phyloP scores from a whole-genome alignment of 805 yeast species.

The Cyberlindnera xylosilytica region DNA sequence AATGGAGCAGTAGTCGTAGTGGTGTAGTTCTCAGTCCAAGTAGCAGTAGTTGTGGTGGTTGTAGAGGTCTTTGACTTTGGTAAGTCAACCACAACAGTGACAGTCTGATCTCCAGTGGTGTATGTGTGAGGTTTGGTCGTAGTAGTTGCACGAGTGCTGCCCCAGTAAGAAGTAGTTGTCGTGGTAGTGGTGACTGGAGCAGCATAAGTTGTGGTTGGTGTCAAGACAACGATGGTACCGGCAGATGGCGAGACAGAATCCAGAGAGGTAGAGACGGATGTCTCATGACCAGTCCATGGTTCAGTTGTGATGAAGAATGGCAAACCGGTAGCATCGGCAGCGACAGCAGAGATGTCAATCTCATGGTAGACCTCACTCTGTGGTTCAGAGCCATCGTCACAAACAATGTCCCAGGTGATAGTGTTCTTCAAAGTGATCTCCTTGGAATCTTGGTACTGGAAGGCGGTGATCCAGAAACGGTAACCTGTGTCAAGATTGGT shows the following conservation, averaged over 20 bases:
- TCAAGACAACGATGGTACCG: conserved; percentile 19
- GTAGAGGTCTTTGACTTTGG: conserved; percentile 4
- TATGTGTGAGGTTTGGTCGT: conserved; percentile 7
- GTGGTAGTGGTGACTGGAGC: conserved; percentile 9
- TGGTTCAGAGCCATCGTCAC: conserved; percentile 9
- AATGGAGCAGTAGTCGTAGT: conserved; percentile 11
- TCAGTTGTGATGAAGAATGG: conserved; percentile 20
- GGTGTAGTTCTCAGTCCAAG: conserved; percentile 6
- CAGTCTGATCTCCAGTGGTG: conserved; percentile 11
- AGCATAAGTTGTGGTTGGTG: conserved; percentile 14
- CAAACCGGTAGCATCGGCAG: conserved; percentile 22
- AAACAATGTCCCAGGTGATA: conserved; percentile 14
- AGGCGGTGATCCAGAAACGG: conserved; percentile 30
- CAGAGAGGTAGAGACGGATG: conserved; percentile 16
- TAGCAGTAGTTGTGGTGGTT: conserved; percentile 5
- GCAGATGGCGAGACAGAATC: conserved; percentile 15
- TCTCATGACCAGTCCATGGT: conserved; percentile 18
- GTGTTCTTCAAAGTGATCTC: conserved; percentile 8
- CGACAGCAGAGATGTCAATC: conserved; percentile 13
- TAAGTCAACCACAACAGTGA: conserved; percentile 6
- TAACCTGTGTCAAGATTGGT: conserved; percentile 26
- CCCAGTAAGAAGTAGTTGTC: conserved; percentile 4
- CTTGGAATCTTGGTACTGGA: conserved; percentile 24
- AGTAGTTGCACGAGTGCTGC: conserved; percentile 6
- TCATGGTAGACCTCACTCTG: conserved; percentile 1